Evolutionary conservation across 1,139 yeast species (phyloP), one percentile per base, ranked within the genome.

Genomic region (Pichia sp.): DNA sequence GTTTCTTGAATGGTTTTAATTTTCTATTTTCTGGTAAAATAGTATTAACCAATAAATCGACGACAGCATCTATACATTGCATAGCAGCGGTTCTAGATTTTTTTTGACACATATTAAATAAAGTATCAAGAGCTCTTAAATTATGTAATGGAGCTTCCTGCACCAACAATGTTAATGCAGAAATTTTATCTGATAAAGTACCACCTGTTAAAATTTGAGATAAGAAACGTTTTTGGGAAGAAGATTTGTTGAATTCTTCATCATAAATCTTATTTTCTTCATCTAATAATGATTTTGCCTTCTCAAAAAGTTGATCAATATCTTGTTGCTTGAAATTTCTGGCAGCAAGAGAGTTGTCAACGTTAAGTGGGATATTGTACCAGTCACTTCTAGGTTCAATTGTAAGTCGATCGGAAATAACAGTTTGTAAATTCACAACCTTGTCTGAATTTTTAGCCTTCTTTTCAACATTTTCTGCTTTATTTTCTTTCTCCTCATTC

Each of bases 141-240:
- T 94, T 86, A 62, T 92, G 98, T 48, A 89, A 63, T 5, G 99
- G 98, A 3, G 97, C 89, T 67, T 92, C 98, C 62, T 92, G 97
- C 40, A 90, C 78, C 61, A 92, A 71, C 61, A 92, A 76, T 0
- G 98, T 90, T 59, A 92, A 73, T 0, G 98, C 97, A 40, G 97
- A 87, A 48, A 92, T 86, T 67, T 92, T 90, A 82, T 92, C 99
- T 57, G 81, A 83, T 55, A 92, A 73, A 0, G 99, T 92, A 85
- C 99, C 99, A 52, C 82, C 85, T 7, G 90, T 74, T 59, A 92
- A 74, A 53, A 92, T 83, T 65, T 92, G 95, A 1, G 92, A 76
- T 74, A 90, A 80, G 63, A 90, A 90, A 73, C 84, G 85, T 63
- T 80, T 82, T 64, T 90, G 96, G 2, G 96, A 84, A 30, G 86